Percentiles rank a stretch among this genome's conserved stretches.
These are phyloP conservation scores for Phaeosphaeria sp. DNA, from an alignment of 2,329 filamentous ascomycete species.

Conservation along the genomic window DNA sequence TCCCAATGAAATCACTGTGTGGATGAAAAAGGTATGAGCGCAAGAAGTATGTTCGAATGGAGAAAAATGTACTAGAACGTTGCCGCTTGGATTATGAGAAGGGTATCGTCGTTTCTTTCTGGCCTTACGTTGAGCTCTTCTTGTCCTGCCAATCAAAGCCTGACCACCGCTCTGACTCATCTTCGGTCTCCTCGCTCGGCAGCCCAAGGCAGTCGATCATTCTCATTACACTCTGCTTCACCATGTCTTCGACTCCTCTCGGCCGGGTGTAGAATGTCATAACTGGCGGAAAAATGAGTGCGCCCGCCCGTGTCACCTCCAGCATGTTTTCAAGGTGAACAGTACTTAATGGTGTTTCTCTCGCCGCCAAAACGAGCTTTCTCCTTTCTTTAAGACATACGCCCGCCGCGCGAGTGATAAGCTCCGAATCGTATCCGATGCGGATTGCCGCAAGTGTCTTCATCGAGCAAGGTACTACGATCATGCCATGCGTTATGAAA, in stretches of 20 bases:
- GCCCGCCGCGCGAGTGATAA: constrained; percentile 55
- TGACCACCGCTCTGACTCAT: not conserved
- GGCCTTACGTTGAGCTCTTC: too few relatives aligned
- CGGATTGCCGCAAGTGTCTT: constrained; percentile 56
- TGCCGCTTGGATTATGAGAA: too few relatives aligned
- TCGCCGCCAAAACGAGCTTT: constrained; percentile 49
- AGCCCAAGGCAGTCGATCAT: constrained; percentile 49
- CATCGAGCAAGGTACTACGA: constrained; percentile 57
- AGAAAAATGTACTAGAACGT: too few relatives aligned
- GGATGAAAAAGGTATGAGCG: too few relatives aligned
- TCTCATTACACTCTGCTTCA: constrained; percentile 55
- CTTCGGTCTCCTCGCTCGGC: constrained; percentile 49
- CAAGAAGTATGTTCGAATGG: too few relatives aligned
- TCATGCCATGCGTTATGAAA: constrained; percentile 56
- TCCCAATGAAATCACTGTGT: too few relatives aligned
- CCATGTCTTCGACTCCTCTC: constrained; percentile 11
- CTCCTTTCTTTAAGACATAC: constrained; percentile 57
- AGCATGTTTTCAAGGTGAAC: constrained; percentile 48
- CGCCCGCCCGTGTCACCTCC: constrained; percentile 7
- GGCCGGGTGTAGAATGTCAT: constrained; percentile 20
- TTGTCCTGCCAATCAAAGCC: constrained; percentile 5
- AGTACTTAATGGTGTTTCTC: constrained; percentile 50
- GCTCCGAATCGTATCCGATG: constrained; percentile 52
- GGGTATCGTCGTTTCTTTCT: too few relatives aligned
- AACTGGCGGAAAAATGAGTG: constrained; percentile 17